Base-by-base conservation (phyloP, 2,329 filamentous ascomycete species). In the Hirsutella minnesotensis region DNA sequence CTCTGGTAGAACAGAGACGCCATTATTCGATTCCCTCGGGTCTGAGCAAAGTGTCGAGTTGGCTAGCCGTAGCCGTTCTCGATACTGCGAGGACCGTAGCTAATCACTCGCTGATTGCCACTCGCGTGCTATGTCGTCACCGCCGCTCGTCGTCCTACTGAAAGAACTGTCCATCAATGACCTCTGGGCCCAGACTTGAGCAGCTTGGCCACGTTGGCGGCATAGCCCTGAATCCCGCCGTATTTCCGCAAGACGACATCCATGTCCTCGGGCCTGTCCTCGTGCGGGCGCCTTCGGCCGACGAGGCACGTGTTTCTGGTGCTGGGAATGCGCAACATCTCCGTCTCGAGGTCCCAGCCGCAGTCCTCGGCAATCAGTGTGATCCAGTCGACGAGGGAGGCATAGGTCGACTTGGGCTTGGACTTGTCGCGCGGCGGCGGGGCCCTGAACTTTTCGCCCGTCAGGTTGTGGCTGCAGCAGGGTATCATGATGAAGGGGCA, bases 401-500 rank as follows among this genome's bases (percentile, higher is more conserved):
- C 82, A 60, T 94, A 95, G 21, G 84, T 82, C 4, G 87, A 94
- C 10, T 71, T 70, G 16, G 63, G 55, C 49, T 72, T 72, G 38
- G 58, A 56, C 52, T 66, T 68, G 44, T 69, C 64, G 39, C 67
- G 69, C 2, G 75, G 74, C 9, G 69, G 64, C 9, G 73, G 71
- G 15, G 85, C 83, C 16, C 92, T 79, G 58, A 83, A 92, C 46
- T 65, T 71, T 20, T 77, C 75, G 1, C 92, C 92, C 1, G 80
- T 78, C 2, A 98, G 77, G 45, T 83, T 75, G 64, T 96, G 88
- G 49, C 86, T 94, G 66, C 92, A 98, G 66, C 92, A 98, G 2
- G 92, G 92, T 37, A 98, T 95, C 52, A 86, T 84, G 47, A 98
- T 78, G 61, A 95, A 98, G 0, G 88, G 83, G 10, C 83, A 83